phyloP scores from a whole-genome alignment of 768 basidiomycete genomes.

The Rhodotorula kratochvilovae region DNA sequence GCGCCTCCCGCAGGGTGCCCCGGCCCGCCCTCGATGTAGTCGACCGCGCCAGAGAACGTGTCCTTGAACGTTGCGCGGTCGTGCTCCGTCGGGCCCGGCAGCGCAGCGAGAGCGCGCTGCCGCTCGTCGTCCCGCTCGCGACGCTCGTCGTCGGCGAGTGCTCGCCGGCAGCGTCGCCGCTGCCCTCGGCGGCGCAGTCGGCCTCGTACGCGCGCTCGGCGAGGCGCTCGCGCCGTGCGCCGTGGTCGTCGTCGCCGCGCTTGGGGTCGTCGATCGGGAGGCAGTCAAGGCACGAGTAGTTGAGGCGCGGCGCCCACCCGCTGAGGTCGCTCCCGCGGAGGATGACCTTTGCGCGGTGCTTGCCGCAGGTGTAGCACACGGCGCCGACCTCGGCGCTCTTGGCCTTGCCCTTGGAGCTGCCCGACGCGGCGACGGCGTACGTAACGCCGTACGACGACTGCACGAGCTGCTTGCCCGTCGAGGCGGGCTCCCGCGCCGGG shows the following conservation, averaged over 20 bases:
- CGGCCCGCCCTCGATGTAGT: constrained; percentile 1
- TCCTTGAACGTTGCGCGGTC: constrained; percentile 8
- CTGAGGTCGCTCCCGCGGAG: constrained; percentile 4
- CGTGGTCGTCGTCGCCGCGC: not conserved
- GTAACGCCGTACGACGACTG: constrained; percentile 6
- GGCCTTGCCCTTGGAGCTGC: constrained; percentile 14
- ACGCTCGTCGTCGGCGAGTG: not conserved
- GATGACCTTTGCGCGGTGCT: constrained; percentile 8
- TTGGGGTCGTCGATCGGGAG: not conserved
- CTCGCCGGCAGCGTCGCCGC: not conserved
- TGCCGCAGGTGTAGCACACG: constrained; percentile 1
- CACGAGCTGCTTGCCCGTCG: constrained; percentile 10
- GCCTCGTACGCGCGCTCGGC: not conserved
- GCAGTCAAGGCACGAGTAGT: constrained; percentile 18
- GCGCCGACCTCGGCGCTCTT: not conserved
- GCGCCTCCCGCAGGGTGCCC: not conserved
- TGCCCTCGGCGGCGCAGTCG: not conserved
- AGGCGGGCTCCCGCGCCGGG: constrained; percentile 17
- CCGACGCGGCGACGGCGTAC: not conserved
- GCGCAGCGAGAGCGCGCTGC: not conserved
- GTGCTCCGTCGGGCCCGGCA: not conserved
- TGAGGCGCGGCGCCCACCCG: constrained; percentile 9
- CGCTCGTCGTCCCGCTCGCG: not conserved
- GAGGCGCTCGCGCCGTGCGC: constrained; percentile 2
- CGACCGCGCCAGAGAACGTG: constrained; percentile 14